phyloP scores from a whole-genome alignment of 2,329 filamentous ascomycete species.

The Aspergillus amoenus region DNA sequence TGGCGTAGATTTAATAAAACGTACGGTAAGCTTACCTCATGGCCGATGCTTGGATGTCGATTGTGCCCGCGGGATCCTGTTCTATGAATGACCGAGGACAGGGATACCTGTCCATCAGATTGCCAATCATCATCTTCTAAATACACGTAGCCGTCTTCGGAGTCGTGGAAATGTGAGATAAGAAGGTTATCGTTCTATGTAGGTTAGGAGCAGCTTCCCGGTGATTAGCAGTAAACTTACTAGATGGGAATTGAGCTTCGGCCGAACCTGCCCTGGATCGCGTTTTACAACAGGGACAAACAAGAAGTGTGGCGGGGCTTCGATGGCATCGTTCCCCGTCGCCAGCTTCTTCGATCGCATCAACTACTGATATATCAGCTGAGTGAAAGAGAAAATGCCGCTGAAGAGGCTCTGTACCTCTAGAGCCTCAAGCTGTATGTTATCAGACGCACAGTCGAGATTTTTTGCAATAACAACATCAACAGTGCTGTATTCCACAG shows the following conservation, averaged over 20 bases:
- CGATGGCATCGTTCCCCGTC: constrained; percentile 70
- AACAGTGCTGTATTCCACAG: constrained; percentile 42
- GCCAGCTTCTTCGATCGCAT: constrained; percentile 77
- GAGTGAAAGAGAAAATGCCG: neutral
- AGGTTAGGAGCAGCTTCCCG: neutral
- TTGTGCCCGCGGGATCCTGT: constrained; percentile 17
- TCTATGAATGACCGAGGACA: constrained; percentile 39
- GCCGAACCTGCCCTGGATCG: constrained; percentile 28
- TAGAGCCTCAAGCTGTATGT: constrained; percentile 77
- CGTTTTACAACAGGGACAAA: constrained; percentile 69
- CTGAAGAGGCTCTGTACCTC: constrained; percentile 45
- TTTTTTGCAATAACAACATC: constrained; percentile 82
- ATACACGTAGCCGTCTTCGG: constrained; percentile 70
- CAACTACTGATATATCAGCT: constrained; percentile 55
- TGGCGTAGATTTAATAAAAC: neutral
- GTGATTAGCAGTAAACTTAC: constrained; percentile 24
- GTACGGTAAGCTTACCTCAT: constrained; percentile 18
- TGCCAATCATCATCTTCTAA: constrained; percentile 60
- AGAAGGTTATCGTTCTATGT: constrained; percentile 75
- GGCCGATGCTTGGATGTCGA: constrained; percentile 21
- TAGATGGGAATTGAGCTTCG: constrained; percentile 42
- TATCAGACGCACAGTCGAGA: constrained; percentile 69
- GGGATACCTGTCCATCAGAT: constrained; percentile 34
- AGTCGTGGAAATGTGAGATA: constrained; percentile 80
- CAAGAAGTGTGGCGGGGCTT: constrained; percentile 74